Conservation (phyloP, 2,329 filamentous ascomycete species). For the Diaporthe longicolla region DNA sequence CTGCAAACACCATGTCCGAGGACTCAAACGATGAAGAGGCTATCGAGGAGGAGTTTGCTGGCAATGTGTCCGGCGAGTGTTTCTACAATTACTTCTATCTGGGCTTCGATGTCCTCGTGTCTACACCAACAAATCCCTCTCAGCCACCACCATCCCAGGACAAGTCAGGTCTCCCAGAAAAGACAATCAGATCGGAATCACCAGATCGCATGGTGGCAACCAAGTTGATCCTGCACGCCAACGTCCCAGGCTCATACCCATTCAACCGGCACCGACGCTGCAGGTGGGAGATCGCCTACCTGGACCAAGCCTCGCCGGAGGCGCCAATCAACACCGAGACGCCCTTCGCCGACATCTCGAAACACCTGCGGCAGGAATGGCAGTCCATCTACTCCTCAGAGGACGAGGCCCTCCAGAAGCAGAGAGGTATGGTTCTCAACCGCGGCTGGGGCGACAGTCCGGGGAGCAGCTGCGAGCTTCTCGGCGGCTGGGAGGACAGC, state of each 20-base stretch:
- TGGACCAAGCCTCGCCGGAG: constrained; percentile 60
- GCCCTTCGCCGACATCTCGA: constrained; percentile 80
- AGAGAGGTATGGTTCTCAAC: constrained; percentile 89
- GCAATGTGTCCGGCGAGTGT: constrained; percentile 76
- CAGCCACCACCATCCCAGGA: constrained; percentile 70
- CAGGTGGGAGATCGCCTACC: constrained; percentile 83
- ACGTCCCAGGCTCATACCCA: constrained; percentile 94
- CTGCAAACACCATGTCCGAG: constrained; percentile 78
- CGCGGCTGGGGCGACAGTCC: constrained; percentile 93
- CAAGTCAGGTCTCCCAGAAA: constrained; percentile 48
- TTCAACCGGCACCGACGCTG: constrained; percentile 95
- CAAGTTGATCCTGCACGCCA: constrained; percentile 94
- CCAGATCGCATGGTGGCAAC: constrained; percentile 84
- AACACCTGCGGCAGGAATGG: constrained; percentile 78
- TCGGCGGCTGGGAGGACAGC: constrained; percentile 89
- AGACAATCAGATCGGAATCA: constrained; percentile 57
- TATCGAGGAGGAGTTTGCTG: constrained; percentile 68
- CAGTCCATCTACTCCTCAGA: constrained; percentile 72
- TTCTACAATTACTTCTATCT: constrained; percentile 99
- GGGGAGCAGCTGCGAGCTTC: constrained; percentile 87
- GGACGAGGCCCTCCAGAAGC: constrained; percentile 64
- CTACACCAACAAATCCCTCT: constrained; percentile 77
- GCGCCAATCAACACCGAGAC: constrained; percentile 80
- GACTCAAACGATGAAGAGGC: constrained; percentile 74
- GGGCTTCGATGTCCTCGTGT: constrained; percentile 94